Percentiles rank a stretch among this genome's conserved stretches.
phyloP scores from a whole-genome alignment of 148 eudicot species.

The Rhododendron henanense region DNA sequence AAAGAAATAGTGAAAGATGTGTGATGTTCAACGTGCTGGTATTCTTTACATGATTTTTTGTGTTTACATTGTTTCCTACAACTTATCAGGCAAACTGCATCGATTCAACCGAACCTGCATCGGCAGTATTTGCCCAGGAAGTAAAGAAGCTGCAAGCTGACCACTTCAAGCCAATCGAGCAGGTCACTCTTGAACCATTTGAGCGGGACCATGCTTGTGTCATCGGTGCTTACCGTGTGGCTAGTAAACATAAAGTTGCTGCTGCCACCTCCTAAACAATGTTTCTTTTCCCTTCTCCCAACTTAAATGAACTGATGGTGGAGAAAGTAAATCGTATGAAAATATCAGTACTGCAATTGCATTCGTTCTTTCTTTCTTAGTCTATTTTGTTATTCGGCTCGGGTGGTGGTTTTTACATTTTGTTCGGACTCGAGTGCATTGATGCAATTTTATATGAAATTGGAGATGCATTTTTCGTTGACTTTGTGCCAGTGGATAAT shows the following conservation, averaged over 20 bases:
- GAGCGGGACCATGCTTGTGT: constrained; percentile 97
- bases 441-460: too few relatives aligned
- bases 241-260: constrained; percentile 67
- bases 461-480: too few relatives aligned
- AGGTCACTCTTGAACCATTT: constrained; percentile 83
- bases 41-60: neutral
- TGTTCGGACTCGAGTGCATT: too few relatives aligned
- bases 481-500: too few relatives aligned
- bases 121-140: constrained; percentile 79
- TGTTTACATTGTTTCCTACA: neutral
- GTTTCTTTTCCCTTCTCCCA: too few relatives aligned
- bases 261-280: neutral
- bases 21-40: neutral
- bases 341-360: too few relatives aligned
- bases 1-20: too few relatives aligned
- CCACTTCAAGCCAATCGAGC: constrained; percentile 82
- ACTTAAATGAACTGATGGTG: too few relatives aligned
- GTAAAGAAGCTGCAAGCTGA: constrained; percentile 82
- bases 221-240: constrained; percentile 70
- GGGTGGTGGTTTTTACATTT: too few relatives aligned
- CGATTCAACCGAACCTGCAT: constrained; percentile 84
- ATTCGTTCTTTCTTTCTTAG: too few relatives aligned
- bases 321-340: too few relatives aligned
- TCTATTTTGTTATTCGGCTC: too few relatives aligned
- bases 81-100: constrained; percentile 75